phyloP scores from a whole-genome alignment of 2,329 filamentous ascomycete genomes.

The Xylariaceae sp. region DNA sequence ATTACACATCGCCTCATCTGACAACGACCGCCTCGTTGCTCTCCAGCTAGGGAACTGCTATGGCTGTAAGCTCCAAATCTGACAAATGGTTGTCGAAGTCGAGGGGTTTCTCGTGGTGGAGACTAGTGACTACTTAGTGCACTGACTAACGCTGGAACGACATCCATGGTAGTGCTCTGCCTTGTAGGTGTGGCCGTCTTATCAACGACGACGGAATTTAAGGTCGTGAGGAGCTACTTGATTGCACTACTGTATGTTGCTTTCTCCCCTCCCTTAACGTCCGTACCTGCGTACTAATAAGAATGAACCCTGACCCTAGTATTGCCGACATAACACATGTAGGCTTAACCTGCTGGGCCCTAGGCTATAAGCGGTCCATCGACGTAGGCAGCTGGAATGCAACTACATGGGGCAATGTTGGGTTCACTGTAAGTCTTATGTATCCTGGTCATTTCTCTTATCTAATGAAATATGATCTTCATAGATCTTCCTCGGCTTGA shows the following conservation, averaged over 20 bases:
- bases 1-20: conserved; percentile 34
- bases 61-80: too few relatives aligned
- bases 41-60: conserved; percentile 69
- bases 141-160: too few relatives aligned
- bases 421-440: conserved; percentile 51
- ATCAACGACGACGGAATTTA: conserved; percentile 60
- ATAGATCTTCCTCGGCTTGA: conserved; percentile 30
- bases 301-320: conserved; percentile 20
- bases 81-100: too few relatives aligned
- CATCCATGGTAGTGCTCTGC: too few relatives aligned
- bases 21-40: conserved; percentile 53
- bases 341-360: conserved; percentile 53
- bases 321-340: conserved; percentile 66
- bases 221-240: conserved; percentile 64
- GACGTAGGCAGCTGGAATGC: conserved; percentile 61
- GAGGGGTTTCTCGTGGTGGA: too few relatives aligned
- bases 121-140: too few relatives aligned
- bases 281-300: neutral
- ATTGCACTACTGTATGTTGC: conserved; percentile 51
- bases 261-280: neutral
- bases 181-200: conserved; percentile 62
- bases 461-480: neutral
- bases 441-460: neutral
- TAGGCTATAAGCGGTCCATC: conserved; percentile 53
- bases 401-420: conserved; percentile 71